phyloP scores from a whole-genome alignment of 169 alveolate species.

The Plasmodium gallinaceum region DNA sequence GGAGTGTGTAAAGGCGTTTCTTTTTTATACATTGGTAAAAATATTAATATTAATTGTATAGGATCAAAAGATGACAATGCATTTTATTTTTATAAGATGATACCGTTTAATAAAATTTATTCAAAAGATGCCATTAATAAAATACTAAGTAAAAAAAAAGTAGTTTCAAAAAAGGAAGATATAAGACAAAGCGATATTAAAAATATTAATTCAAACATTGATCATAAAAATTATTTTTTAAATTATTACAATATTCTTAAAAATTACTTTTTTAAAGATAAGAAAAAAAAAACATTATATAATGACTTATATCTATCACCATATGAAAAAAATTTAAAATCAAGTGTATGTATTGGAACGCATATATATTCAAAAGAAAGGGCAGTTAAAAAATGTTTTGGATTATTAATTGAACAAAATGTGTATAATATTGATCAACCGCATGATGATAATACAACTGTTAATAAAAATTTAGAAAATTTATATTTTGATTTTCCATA shows the following conservation, averaged over 20 bases:
- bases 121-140: slow-evolving; percentile 56
- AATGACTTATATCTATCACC: slow-evolving; percentile 75
- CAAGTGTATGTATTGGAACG: slow-evolving; percentile 77
- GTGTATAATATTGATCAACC: slow-evolving; percentile 42
- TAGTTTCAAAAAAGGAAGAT: slow-evolving; percentile 3
- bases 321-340: slow-evolving; percentile 75
- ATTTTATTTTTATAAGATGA: slow-evolving; percentile 74
- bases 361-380: slow-evolving; percentile 78
- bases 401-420: slow-evolving; percentile 71
- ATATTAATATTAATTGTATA: slow-evolving; percentile 69
- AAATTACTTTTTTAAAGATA: slow-evolving; percentile 45
- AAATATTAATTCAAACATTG: neutral
- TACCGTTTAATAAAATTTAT: slow-evolving; percentile 67
- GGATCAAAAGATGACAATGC: slow-evolving; percentile 66
- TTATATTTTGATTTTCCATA: slow-evolving; percentile 66
- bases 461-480: slow-evolving; percentile 76
- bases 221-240: slow-evolving; percentile 3
- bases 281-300: slow-evolving; percentile 58
- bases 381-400: slow-evolving; percentile 78
- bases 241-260: slow-evolving; percentile 42
- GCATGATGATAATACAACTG: slow-evolving; percentile 59
- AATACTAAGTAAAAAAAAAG: slow-evolving; percentile 53
- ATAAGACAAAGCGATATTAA: slow-evolving; percentile 16
- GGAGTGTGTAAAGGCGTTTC: slow-evolving; percentile 77
- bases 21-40: slow-evolving; percentile 49